Base-by-base conservation (phyloP, 257 asterid genomes). In the Gardenia jasminoides region DNA sequence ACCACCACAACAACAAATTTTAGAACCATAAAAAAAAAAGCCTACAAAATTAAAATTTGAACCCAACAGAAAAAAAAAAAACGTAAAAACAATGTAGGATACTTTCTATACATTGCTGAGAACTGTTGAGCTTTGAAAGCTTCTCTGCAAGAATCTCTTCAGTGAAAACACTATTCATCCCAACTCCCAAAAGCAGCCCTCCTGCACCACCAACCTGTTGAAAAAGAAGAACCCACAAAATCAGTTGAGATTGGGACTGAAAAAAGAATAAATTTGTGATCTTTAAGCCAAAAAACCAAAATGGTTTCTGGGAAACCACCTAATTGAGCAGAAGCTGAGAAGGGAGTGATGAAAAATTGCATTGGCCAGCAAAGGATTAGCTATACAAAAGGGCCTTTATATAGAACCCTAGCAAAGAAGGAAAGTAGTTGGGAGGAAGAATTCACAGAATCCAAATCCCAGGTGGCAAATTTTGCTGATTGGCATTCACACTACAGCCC, bases 31-130 rank as follows among this genome's bases (percentile, higher is more conserved):
- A 36, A 9, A 17, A 67, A 78, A 16, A 68, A 22, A 76, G 71
- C 26, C 56, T 0, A 16, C 62, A 73, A 65, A 65, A 75, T 54
- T 46, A 13, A 26, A 33, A 75, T 76, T 24, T 22, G 74, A 76
- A 61, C 15, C 26, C 76, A 46, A 43, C 79, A 66, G 39, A 6
- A 58, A 80, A 47, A 33, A 39, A 1, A 28, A 8, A 46, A 44
- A 44, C 7, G 54, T 16, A 22, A 69, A 58, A 41, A 46, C 59
- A 67, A 83, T 69, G 69, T 44, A 90, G 88, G 92, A 88, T 94
- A 94, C 99, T 92, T 73, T 93, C 98, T 70, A 94, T 94, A 85
- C 99, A 92, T 86, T 94, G 99, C 80, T 94, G 99, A 76, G 94
- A 87, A 89, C 86, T 90, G 80, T 87, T 90, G 85, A 94, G 95